Evolutionary conservation across 2,329 filamentous ascomycete genomes (phyloP).

Genomic region (Metarhizium anisopliae): DNA sequence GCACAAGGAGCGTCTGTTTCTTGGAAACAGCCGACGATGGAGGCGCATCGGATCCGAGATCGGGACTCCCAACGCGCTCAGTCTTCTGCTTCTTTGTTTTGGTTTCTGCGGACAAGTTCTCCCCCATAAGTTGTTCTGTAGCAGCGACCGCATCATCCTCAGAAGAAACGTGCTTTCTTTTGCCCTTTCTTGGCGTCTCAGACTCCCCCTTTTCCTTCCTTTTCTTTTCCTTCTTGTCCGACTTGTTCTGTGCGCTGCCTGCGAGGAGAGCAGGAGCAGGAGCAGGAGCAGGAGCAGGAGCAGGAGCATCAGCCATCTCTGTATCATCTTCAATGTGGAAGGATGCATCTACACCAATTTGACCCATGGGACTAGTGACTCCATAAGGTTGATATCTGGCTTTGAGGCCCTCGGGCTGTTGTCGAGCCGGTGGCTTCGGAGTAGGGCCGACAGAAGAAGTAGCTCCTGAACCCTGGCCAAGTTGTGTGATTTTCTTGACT

Average conservation of each 20-base stretch:
- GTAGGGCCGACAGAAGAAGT: slow-evolving; percentile 29
- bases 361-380: slow-evolving; percentile 25
- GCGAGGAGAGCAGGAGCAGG: slow-evolving; percentile 21
- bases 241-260: slow-evolving; percentile 13
- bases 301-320: slow-evolving; percentile 34
- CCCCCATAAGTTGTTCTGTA: slow-evolving; percentile 24
- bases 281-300: slow-evolving; percentile 22
- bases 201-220: slow-evolving; percentile 10
- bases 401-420: slow-evolving; percentile 59
- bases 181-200: slow-evolving; percentile 22
- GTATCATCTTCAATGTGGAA: slow-evolving; percentile 35
- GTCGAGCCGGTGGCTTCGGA: slow-evolving; percentile 43
- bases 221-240: slow-evolving; percentile 23
- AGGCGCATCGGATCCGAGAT: slow-evolving; percentile 22
- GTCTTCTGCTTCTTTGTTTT: slow-evolving; percentile 34
- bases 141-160: slow-evolving; percentile 28
- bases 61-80: slow-evolving; percentile 22
- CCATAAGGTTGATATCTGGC: slow-evolving; percentile 62
- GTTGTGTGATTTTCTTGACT: slow-evolving; percentile 52
- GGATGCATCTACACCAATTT: slow-evolving; percentile 30
- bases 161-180: slow-evolving; percentile 26
- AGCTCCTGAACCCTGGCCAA: slow-evolving; percentile 29
- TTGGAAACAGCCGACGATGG: slow-evolving; percentile 12
- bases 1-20: slow-evolving; percentile 24
- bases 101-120: slow-evolving; percentile 25